Evolutionary conservation across 1,284 basidiomycete genomes (phyloP).

Genomic region (Puccinia novopanici): DNA sequence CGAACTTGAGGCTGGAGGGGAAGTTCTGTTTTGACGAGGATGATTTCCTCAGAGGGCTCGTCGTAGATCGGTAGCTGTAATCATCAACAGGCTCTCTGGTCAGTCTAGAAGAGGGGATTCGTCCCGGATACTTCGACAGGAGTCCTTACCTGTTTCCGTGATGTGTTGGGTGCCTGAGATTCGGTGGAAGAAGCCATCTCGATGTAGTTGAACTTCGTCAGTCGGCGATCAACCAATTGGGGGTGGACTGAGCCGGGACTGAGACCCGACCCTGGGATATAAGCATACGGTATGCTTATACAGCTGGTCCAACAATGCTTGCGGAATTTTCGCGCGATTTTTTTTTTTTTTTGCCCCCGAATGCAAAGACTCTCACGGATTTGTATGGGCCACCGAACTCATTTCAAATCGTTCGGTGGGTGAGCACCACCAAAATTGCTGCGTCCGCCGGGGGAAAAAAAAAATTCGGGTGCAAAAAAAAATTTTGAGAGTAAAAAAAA

Average conservation of each 20-base stretch:
- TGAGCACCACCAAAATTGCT: too few relatives aligned
- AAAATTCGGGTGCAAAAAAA: too few relatives aligned
- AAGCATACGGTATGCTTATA: too few relatives aligned
- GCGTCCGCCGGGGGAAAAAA: too few relatives aligned
- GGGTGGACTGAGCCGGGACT: background rate
- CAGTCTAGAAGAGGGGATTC: background rate
- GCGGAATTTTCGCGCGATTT: too few relatives aligned
- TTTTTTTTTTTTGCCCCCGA: too few relatives aligned
- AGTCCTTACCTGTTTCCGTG: constrained; percentile 14
- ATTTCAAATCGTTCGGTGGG: too few relatives aligned
- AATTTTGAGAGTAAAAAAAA: too few relatives aligned
- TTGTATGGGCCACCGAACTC: too few relatives aligned
- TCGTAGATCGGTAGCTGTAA: constrained; percentile 47
- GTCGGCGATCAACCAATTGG: background rate
- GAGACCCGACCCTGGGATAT: background rate
- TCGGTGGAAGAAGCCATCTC: constrained; percentile 2
- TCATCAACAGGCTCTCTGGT: background rate
- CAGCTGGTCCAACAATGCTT: too few relatives aligned
- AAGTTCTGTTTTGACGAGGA: constrained; percentile 43
- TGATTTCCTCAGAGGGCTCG: constrained; percentile 34
- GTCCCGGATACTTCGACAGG: too few relatives aligned
- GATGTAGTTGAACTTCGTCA: background rate
- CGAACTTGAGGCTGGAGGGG: constrained; percentile 41
- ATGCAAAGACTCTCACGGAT: too few relatives aligned
- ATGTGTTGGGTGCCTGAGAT: background rate